phyloP scores from a whole-genome alignment of 2,329 filamentous ascomycete genomes.

The Fusarium avenaceum region DNA sequence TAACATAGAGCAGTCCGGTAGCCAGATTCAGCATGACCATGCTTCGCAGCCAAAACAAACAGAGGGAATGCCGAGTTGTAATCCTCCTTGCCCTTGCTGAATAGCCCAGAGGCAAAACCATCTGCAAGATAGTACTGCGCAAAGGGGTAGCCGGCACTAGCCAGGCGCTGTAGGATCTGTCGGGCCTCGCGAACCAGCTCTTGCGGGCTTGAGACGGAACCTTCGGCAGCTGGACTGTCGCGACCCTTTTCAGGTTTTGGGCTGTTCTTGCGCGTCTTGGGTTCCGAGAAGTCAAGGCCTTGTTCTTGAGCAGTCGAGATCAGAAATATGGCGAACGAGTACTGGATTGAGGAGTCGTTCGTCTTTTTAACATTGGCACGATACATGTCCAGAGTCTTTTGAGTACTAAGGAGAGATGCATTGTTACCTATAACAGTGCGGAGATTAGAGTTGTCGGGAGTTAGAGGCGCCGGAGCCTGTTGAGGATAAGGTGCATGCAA shows the following conservation, averaged over 20 bases:
- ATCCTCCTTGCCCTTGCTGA: constrained; percentile 94
- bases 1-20: constrained; percentile 96
- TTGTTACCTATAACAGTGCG: constrained; percentile 86
- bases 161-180: constrained; percentile 86
- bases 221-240: constrained; percentile 62
- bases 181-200: constrained; percentile 89
- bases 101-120: constrained; percentile 92
- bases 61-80: constrained; percentile 92
- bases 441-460: constrained; percentile 85
- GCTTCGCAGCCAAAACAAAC: constrained; percentile 93
- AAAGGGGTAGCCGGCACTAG: constrained; percentile 92
- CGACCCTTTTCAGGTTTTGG: constrained; percentile 63
- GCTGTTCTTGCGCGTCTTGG: constrained; percentile 60
- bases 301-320: constrained; percentile 89
- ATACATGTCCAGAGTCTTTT: constrained; percentile 98
- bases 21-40: constrained; percentile 95
- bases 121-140: constrained; percentile 98
- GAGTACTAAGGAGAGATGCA: constrained; percentile 88
- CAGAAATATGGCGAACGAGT: constrained; percentile 96
- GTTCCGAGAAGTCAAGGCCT: constrained; percentile 67
- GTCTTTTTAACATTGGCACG: constrained; percentile 97
- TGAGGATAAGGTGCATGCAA: constrained; percentile 83
- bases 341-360: constrained; percentile 88
- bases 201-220: constrained; percentile 66
- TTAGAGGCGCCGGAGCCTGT: constrained; percentile 74